Base-by-base conservation (phyloP, 2,329 filamentous ascomycete genomes). In the Colletotrichum chrysophilum region DNA sequence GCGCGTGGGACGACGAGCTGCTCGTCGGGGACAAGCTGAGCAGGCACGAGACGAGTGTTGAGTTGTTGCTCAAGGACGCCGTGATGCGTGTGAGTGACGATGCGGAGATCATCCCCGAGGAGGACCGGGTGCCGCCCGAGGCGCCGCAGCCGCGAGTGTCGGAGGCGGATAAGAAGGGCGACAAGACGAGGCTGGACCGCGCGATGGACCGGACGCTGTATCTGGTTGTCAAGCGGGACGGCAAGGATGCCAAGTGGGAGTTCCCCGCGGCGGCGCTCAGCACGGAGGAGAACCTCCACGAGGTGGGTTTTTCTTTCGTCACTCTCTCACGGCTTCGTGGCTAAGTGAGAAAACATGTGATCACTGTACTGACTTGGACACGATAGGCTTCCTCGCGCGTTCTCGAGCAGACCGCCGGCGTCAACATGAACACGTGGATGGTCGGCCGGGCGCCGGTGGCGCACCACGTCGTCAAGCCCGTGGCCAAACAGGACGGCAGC, bases 381-480 rank as follows among this genome's bases (percentile, higher is more conserved):
- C 12, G 34, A 69, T 80, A 99, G 97, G 93, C 95, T 60, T 96
- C 96, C 48, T 91, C 95, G 82, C 91, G 96, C 76, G 92, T 96
- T 70, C 89, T 98, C 28, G 89, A 93, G 68, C 90, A 95, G 80
- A 89, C 95, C 5, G 96, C 94, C 12, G 97, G 97, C 74, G 87
- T 94, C 76, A 97, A 99, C 89, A 98, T 99, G 96, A 98, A 98
- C 88, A 98, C 96, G 71, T 99, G 97, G 96, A 92, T 98, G 79
- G 94, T 99, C 67, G 96, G 96, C 76, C 96, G 96, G 80, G 94
- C 94, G 74, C 97, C 97, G 13, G 91, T 98, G 74, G 96, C 96
- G 30, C 94, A 98, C 86, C 87, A 94, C 81, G 89, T 94, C 79
- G 87, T 87, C 76, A 87, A 91, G 77, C 89, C 89, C 79, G 79